These are phyloP conservation scores for Penicillium sp. DNA, from an alignment of 2,329 filamentous ascomycete genomes.

Conservation along the genomic window DNA sequence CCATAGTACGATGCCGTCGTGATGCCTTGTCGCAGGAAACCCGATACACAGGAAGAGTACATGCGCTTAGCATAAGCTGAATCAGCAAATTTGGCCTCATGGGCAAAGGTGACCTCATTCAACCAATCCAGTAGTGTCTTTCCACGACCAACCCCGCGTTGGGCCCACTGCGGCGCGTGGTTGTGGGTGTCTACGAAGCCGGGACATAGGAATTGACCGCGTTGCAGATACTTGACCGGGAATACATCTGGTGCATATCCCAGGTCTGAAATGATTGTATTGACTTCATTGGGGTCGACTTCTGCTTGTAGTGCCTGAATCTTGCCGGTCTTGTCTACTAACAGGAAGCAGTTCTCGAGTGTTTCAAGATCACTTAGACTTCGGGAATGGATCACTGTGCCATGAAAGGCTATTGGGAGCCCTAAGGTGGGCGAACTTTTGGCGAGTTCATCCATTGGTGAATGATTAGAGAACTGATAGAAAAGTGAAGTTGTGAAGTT, in stretches of 20 bases:
- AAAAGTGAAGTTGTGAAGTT: not conserved
- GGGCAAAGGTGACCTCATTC: constrained; percentile 62
- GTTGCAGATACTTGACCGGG: constrained; percentile 28
- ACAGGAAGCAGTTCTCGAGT: constrained; percentile 32
- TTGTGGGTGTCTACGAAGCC: constrained; percentile 64
- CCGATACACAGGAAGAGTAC: constrained; percentile 56
- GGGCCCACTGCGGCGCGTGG: constrained; percentile 61
- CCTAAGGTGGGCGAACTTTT: constrained; percentile 12
- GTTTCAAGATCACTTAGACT: constrained; percentile 28
- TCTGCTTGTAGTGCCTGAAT: constrained; percentile 30
- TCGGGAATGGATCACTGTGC: constrained; percentile 35
- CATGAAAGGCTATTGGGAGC: constrained; percentile 34
- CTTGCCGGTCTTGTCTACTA: constrained; percentile 30
- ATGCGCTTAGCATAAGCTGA: constrained; percentile 52
- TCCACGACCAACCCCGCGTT: constrained; percentile 47
- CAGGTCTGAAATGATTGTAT: constrained; percentile 23
- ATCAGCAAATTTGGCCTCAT: constrained; percentile 62
- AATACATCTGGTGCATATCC: constrained; percentile 28
- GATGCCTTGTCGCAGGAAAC: constrained; percentile 57
- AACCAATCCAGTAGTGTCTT: constrained; percentile 59
- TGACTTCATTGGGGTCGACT: constrained; percentile 20
- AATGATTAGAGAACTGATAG: not conserved
- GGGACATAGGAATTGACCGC: constrained; percentile 34
- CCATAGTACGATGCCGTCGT: constrained; percentile 41
- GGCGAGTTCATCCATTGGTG: constrained; percentile 11